A percentile compares a stretch with the other conserved stretches of the same genome.
Evolutionary conservation across 495 filamentous ascomycete species (phyloP).

Genomic region (Platismatia glauca): DNA sequence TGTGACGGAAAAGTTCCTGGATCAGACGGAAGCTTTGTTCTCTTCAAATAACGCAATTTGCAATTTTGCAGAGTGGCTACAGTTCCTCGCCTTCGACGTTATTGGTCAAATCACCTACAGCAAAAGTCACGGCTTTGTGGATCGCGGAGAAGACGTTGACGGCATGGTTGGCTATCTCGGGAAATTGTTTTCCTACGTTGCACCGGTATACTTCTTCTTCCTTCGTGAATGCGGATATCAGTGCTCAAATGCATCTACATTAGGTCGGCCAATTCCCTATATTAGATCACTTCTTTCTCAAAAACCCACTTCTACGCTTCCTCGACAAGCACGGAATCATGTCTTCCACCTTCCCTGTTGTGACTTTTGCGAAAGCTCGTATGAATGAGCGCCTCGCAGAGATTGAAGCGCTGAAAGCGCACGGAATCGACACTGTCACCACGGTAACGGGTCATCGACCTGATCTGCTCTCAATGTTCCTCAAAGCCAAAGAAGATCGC

Average conservation of each 20-base stretch:
- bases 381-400: conserved; percentile 12
- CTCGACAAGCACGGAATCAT: conserved; percentile 38
- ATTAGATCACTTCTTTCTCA: conserved; percentile 42
- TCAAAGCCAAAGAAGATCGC: conserved; percentile 40
- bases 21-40: conserved; percentile 43
- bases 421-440: conserved; percentile 30
- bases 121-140: conserved; percentile 55
- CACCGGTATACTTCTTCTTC: conserved; percentile 26
- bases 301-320: conserved; percentile 40
- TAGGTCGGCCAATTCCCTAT: conserved; percentile 45
- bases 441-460: conserved; percentile 33
- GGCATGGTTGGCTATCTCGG: conserved; percentile 30
- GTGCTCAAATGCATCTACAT: background rate
- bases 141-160: conserved; percentile 51
- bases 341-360: conserved; percentile 44
- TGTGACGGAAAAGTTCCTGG: conserved; percentile 52
- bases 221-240: background rate
- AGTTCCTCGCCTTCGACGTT: conserved; percentile 76
- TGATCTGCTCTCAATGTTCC: conserved; percentile 42
- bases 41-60: conserved; percentile 40
- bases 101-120: conserved; percentile 57
- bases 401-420: conserved; percentile 39
- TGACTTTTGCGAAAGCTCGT: conserved; percentile 42
- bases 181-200: conserved; percentile 31
- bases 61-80: conserved; percentile 65